Percentiles rank a stretch among this genome's conserved stretches.
Evolutionary conservation across 2,329 filamentous ascomycete genomes (phyloP).

Genomic region (Colletotrichum sidae): DNA sequence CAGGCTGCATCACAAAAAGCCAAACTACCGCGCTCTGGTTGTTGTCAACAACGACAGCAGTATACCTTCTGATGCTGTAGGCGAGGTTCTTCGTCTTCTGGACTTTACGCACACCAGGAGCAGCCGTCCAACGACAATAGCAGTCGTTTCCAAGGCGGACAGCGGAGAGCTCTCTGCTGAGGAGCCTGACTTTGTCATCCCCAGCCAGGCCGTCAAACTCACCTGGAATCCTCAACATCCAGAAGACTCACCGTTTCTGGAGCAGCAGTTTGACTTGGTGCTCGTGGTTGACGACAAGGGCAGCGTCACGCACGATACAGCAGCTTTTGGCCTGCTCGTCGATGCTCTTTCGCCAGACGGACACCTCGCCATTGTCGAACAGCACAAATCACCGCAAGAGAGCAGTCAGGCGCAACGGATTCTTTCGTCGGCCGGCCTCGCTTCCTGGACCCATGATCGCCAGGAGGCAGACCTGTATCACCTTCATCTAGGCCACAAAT

Average conservation of each 20-base stretch:
- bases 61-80: neutral
- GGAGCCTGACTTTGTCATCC: too few species aligned
- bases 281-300: neutral
- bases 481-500: too few species aligned
- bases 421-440: neutral
- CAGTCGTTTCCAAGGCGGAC: too few species aligned
- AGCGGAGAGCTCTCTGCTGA: too few species aligned
- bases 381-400: neutral
- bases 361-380: neutral
- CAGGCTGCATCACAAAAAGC: conserved; percentile 6
- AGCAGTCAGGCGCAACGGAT: neutral
- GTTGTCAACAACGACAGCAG: neutral
- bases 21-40: neutral
- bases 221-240: too few species aligned
- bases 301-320: neutral
- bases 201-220: too few species aligned
- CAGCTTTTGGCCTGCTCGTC: neutral
- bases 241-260: neutral
- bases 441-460: too few species aligned
- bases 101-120: neutral
- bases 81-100: neutral
- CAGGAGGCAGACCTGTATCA: too few species aligned
- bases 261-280: neutral
- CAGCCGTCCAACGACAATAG: too few species aligned
- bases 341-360: neutral